phyloP scores from a whole-genome alignment of 805 yeast genomes.

The Wickerhamiella cacticola region DNA sequence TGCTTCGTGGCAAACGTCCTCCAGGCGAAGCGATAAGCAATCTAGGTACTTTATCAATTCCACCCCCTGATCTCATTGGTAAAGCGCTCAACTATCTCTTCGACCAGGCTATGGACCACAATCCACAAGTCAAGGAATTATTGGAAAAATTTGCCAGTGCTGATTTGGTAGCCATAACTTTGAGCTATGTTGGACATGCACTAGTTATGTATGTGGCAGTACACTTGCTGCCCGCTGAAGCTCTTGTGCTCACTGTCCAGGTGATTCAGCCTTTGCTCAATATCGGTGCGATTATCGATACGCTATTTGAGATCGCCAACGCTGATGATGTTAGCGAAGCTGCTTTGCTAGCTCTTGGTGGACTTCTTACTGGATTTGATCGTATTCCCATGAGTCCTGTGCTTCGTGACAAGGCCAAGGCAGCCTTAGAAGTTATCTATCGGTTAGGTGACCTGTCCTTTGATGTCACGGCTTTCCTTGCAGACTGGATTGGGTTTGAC shows the following conservation, averaged over 20 bases:
- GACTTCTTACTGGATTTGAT: constrained; percentile 13
- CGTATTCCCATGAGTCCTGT: constrained; percentile 12
- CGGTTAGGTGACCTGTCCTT: constrained; percentile 14
- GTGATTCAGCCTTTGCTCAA: constrained; percentile 13
- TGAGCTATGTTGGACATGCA: constrained; percentile 19
- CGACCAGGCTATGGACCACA: constrained; percentile 12
- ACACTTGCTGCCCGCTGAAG: constrained; percentile 17
- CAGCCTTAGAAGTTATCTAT: constrained; percentile 12
- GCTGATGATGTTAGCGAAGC: constrained; percentile 15
- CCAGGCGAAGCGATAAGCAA: constrained; percentile 15
- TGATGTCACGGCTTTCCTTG: constrained; percentile 11
- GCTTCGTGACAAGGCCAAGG: constrained; percentile 12
- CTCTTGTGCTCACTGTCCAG: constrained; percentile 14
- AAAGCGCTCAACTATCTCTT: constrained; percentile 17
- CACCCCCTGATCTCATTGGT: constrained; percentile 19
- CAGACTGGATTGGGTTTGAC: constrained; percentile 15
- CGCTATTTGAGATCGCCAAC: constrained; percentile 15
- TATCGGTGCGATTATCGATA: constrained; percentile 15
- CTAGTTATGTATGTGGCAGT: constrained; percentile 15
- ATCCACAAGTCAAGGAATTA: constrained; percentile 14
- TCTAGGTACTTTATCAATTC: constrained; percentile 18
- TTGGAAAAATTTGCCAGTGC: constrained; percentile 13
- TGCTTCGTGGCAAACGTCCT: constrained; percentile 16
- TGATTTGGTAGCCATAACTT: constrained; percentile 16
- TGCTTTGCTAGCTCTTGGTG: constrained; percentile 12